Percentiles rank a stretch among this genome's conserved stretches.
phyloP scores from a whole-genome alignment of 2,329 filamentous ascomycete species.

The Ceratocystis albifundus region DNA sequence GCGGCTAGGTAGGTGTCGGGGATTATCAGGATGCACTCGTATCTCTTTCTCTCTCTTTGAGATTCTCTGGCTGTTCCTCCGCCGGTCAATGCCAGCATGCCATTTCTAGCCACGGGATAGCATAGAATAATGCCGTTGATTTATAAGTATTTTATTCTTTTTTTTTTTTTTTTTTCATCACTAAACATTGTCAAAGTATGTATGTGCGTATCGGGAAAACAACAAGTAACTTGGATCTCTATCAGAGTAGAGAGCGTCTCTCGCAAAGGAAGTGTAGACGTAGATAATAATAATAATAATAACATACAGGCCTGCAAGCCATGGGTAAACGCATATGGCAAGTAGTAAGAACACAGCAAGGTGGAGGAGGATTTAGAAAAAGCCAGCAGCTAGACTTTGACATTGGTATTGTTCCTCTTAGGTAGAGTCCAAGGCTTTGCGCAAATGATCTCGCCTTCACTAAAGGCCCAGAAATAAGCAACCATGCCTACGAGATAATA shows the following conservation, averaged over 20 bases:
- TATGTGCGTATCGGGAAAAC: too few species aligned
- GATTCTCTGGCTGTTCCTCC: too few species aligned
- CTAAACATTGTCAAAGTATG: neutral
- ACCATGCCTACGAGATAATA: conserved; percentile 81
- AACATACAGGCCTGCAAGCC: neutral
- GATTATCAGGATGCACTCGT: too few species aligned
- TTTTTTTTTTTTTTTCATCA: conserved; percentile 5
- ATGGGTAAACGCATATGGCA: neutral
- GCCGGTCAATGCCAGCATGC: neutral
- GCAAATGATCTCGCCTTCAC: conserved; percentile 78
- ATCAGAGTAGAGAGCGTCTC: too few species aligned
- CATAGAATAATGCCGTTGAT: neutral
- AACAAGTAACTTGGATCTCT: too few species aligned
- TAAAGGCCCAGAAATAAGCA: conserved; percentile 95
- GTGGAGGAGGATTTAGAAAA: conserved; percentile 10
- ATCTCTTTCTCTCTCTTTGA: too few species aligned
- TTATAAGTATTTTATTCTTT: neutral
- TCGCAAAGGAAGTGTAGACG: too few species aligned
- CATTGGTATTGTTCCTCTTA: conserved; percentile 35
- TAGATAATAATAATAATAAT: too few species aligned
- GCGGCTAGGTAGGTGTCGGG: neutral
- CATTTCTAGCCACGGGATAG: neutral
- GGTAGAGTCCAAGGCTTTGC: conserved; percentile 59
- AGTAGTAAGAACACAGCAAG: neutral
- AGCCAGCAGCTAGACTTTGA: conserved; percentile 11